These are phyloP conservation scores for Acacia melanoxylon DNA, from an alignment of 306 rosid species.

Conservation along the genomic window DNA sequence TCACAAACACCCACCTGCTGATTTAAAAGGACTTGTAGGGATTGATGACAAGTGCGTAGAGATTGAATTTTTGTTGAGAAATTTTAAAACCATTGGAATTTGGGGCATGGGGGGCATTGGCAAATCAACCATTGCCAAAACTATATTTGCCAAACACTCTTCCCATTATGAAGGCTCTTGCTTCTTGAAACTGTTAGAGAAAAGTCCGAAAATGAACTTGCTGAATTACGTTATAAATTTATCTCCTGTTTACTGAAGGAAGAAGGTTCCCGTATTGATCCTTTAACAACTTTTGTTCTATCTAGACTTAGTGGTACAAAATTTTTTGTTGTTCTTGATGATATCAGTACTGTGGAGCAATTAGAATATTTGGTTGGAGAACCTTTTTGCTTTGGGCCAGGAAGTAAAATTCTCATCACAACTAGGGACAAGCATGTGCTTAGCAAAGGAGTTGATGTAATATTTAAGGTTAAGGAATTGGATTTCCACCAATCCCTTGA, in stretches of 20 bases:
- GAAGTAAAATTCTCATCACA: too few species aligned
- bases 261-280: too few species aligned
- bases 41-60: neutral
- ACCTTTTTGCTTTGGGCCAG: too few species aligned
- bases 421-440: too few species aligned
- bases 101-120: conserved; percentile 2
- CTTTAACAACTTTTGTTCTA: too few species aligned
- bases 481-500: neutral
- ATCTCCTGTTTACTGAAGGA: too few species aligned
- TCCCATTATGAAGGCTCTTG: neutral
- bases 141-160: neutral
- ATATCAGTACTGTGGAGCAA: too few species aligned
- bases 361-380: too few species aligned
- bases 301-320: too few species aligned
- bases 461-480: neutral
- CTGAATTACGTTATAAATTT: neutral
- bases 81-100: neutral
- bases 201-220: neutral
- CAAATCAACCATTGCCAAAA: neutral
- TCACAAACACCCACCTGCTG: neutral
- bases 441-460: too few species aligned
- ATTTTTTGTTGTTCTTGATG: too few species aligned
- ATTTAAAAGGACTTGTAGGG: neutral
- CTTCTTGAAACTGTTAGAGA: neutral
- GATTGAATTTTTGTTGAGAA: neutral